Conservation (phyloP, 306 rosid species). For the Pterocarpus santalinus region DNA sequence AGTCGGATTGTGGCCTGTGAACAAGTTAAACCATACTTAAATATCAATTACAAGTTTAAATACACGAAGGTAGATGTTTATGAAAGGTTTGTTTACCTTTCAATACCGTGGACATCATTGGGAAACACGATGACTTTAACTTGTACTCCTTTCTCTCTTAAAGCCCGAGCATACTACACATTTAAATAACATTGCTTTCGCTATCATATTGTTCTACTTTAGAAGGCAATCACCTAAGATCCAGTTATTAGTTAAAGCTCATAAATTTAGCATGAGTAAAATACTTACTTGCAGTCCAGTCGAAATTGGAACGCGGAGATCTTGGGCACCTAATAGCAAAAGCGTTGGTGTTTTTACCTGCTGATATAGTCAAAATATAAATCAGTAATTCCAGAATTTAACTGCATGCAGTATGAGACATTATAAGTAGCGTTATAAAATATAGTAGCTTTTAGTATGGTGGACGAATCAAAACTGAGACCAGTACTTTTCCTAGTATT, state of each 20-base stretch:
- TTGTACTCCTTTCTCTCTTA: conserved; percentile 80
- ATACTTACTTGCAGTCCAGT: conserved; percentile 63
- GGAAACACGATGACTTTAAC: conserved; percentile 83
- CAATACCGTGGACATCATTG: conserved; percentile 76
- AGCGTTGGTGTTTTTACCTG: conserved; percentile 93
- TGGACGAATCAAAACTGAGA: conserved; percentile 9
- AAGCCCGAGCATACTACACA: conserved; percentile 82
- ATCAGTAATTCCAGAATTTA: conserved; percentile 28
- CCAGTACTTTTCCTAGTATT: background rate
- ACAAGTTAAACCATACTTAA: conserved; percentile 38
- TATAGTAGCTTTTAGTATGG: background rate
- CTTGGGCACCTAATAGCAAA: conserved; percentile 90
- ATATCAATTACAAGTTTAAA: conserved; percentile 5
- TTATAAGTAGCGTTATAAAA: background rate
- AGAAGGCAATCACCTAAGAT: conserved; percentile 32
- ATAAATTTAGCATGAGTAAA: conserved; percentile 16
- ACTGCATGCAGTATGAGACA: conserved; percentile 18
- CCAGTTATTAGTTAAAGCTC: background rate
- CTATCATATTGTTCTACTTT: conserved; percentile 9
- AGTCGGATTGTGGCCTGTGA: conserved; percentile 91
- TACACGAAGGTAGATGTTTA: conserved; percentile 12
- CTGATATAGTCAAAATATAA: conserved; percentile 44
- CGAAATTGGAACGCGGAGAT: conserved; percentile 80
- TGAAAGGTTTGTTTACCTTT: conserved; percentile 62
- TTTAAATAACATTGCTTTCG: conserved; percentile 42